phyloP scores from a whole-genome alignment of 495 filamentous ascomycete species.

The Talaromyces wortmannii region DNA sequence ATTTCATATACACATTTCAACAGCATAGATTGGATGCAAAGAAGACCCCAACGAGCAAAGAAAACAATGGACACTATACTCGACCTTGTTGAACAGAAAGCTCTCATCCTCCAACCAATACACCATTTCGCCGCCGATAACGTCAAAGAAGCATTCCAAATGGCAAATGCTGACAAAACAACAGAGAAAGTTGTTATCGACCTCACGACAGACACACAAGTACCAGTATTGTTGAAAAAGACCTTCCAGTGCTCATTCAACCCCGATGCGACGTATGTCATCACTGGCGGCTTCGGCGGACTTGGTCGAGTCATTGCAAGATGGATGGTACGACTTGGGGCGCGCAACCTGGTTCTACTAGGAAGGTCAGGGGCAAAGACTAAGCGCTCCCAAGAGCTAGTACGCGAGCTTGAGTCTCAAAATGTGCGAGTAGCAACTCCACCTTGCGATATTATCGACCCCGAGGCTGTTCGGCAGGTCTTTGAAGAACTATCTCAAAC shows the following conservation, averaged over 20 bases:
- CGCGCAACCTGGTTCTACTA: constrained; percentile 14
- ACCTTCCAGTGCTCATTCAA: constrained; percentile 8
- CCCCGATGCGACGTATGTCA: constrained; percentile 13
- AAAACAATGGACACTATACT: no score
- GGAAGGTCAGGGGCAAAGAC: constrained; percentile 1
- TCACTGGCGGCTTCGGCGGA: constrained; percentile 21
- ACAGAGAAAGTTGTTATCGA: constrained; percentile 45
- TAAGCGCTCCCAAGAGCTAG: no score
- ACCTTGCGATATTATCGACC: neutral
- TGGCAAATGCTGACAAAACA: constrained; percentile 18
- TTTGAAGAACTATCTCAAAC: neutral
- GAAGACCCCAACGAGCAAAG: no score
- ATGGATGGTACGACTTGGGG: constrained; percentile 16
- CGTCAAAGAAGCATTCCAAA: constrained; percentile 6
- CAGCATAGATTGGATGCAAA: no score
- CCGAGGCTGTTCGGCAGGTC: neutral
- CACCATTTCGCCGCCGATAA: constrained; percentile 15
- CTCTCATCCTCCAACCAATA: constrained; percentile 1
- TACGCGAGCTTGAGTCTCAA: neutral
- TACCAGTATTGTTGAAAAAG: constrained; percentile 6
- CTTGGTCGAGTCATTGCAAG: constrained; percentile 11
- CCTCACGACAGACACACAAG: constrained; percentile 12
- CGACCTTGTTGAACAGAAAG: no score
- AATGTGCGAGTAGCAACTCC: neutral
- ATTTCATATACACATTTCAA: no score